Evolutionary conservation across 2,329 filamentous ascomycete genomes (phyloP).

Genomic region (Ceratocystis alfenasii): DNA sequence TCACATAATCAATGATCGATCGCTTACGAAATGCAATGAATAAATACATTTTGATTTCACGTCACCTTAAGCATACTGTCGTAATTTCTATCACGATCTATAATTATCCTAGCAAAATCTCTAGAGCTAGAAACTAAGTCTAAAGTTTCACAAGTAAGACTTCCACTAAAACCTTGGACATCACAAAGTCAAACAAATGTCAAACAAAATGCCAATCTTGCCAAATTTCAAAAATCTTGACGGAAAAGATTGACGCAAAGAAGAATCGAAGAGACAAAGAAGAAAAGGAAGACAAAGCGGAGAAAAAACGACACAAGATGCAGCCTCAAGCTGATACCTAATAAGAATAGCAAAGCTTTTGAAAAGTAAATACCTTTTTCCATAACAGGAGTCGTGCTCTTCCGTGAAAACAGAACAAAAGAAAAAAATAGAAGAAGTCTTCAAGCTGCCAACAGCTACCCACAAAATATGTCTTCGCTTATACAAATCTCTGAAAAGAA

Average conservation of each 20-base stretch:
- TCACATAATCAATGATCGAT: not conserved
- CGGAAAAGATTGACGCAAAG: slow-evolving; percentile 4
- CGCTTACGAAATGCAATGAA: too few species aligned
- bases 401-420: slow-evolving; percentile 4
- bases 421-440: not conserved
- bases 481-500: slow-evolving; percentile 7
- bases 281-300: slow-evolving; percentile 8
- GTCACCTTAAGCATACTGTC: not conserved
- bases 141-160: not conserved
- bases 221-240: not conserved
- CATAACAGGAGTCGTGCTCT: slow-evolving; percentile 10
- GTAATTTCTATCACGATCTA: slow-evolving; percentile 7
- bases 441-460: not conserved
- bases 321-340: slow-evolving; percentile 6
- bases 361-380: slow-evolving; percentile 1
- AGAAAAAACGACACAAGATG: slow-evolving; percentile 11
- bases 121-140: not conserved
- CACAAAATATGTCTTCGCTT: not conserved
- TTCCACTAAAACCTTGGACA: not conserved
- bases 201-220: slow-evolving; percentile 10
- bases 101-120: slow-evolving; percentile 8
- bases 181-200: slow-evolving; percentile 13
- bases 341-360: slow-evolving; percentile 10
- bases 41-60: too few species aligned
- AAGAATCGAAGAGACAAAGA: slow-evolving; percentile 12